Conservation (phyloP, 2,329 filamentous ascomycete species). For the Colletotrichum tamarilloi region DNA sequence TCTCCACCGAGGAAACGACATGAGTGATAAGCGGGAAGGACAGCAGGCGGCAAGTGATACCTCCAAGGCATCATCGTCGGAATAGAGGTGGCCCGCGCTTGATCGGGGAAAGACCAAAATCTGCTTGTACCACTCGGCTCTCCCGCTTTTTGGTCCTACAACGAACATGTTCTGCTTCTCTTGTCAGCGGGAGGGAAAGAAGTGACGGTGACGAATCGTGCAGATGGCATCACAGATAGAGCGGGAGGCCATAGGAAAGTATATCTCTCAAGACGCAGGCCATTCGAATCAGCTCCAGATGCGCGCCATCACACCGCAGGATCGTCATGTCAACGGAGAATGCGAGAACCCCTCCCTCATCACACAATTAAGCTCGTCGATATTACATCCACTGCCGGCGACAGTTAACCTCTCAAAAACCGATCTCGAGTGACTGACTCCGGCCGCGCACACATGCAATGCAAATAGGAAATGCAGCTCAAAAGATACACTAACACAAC, state of each 20-base stretch:
- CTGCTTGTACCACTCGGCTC: background rate
- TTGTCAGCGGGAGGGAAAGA: background rate
- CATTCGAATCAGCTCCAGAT: constrained; percentile 1
- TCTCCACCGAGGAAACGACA: background rate
- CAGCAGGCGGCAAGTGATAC: constrained; percentile 25
- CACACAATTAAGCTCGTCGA: constrained; percentile 22
- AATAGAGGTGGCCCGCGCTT: background rate
- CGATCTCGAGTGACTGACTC: background rate
- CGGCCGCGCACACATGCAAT: constrained; percentile 3
- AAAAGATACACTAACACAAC: background rate
- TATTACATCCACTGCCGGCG: constrained; percentile 21
- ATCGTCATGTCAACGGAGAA: background rate
- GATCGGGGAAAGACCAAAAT: background rate
- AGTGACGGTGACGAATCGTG: constrained; percentile 25
- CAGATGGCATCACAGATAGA: constrained; percentile 13
- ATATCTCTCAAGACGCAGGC: background rate
- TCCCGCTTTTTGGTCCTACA: background rate
- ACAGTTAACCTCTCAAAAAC: background rate
- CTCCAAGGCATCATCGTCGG: constrained; percentile 20
- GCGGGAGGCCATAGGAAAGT: background rate
- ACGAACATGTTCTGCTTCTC: too few relatives aligned
- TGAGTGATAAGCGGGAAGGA: background rate
- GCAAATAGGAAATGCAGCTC: constrained; percentile 1
- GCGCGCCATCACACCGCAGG: constrained; percentile 25
- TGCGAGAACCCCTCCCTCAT: background rate